Base-by-base conservation (phyloP, 2,329 filamentous ascomycete genomes). In the Phialocephala sp. region DNA sequence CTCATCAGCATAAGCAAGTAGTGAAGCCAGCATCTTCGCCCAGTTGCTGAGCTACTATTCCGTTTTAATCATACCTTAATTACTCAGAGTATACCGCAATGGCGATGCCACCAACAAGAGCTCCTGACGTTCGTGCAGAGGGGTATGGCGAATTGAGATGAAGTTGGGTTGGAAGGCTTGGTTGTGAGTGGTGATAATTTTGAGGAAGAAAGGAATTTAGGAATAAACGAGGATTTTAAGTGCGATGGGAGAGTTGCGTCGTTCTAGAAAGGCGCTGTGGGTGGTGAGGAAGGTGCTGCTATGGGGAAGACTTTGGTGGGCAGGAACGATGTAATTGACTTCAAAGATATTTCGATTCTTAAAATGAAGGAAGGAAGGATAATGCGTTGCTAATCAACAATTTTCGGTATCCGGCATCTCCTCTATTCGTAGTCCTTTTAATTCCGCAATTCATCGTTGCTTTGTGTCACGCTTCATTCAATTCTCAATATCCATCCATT, bases 401-500 rank as follows among this genome's bases (percentile, higher is more conserved):
- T 24, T 50, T 24, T 22, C 11, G 45, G 8, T 50, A 22, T 50
- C n/a, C 20, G 45, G 45, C 22, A 50, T 50, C 45, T 50, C n/a
- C n/a, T 24, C 8, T 47, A 5, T 20, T 50, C 45, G 22, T 43
- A 15, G 15, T 11, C 22, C 20, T 11, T 24, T 50, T 50, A 5
- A 22, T 50, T 20, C n/a, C 20, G n/a, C n/a, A n/a, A 20, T 22
- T n/a, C 20, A 8, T 45, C 43, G 18, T 45, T 12, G 6, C 8
- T 22, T 50, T 20, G 15, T 20, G n/a, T 8, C n/a, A 14, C n/a
- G 12, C 24, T 5, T 54, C 54, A 75, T 64, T 79, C 82, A 65
- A 89, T 77, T 66, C 85, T 81, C 72, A 91, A 77, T 57, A 90
- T 85, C 87, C 88, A 91, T 2, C 85, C 88, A 75, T 90, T 87